Evolutionary conservation across 345 rosid genomes (phyloP), one percentile per base, ranked within the genome.

Genomic region (Bretschneidera sinensis): DNA sequence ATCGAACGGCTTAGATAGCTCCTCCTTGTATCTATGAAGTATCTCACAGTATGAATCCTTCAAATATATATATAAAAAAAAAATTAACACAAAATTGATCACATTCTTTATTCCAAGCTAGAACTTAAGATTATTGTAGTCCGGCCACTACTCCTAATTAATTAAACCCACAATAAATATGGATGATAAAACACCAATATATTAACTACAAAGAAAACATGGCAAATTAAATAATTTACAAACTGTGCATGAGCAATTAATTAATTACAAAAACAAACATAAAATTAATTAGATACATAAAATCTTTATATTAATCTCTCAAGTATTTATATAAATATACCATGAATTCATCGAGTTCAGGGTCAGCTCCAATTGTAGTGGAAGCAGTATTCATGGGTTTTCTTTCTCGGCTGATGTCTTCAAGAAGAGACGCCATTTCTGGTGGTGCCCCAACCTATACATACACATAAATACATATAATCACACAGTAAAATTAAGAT

Each of bases 311-410:
- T 17, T 19, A 8, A 52, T n/a, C n/a, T n/a, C n/a, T n/a, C n/a
- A n/a, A 21, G 17, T 31, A 11, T 14, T 5, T 9, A n/a, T 6
- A n/a, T n/a, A n/a, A n/a, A n/a, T n/a, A n/a, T n/a, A 85, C 92
- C 92, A 85, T 85, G 80, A 85, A 85, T 47, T 78, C 74, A 23
- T 85, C 92, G 0, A 85, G 85, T 64, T 77, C 85, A n/a, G 85
- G 92, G 65, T 85, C 88, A 53, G 69, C 76, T 72, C 88, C 88
- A 11, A 76, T 67, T 48, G 73, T 66, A 61, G 60, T 48, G 65
- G 66, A 56, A 34, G 57, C 25, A 15, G n/a, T n/a, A n/a, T 16
- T 48, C 24, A 64, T 67, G 16, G 59, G 31, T 65, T 35, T 66
- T 55, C 63, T 81, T 24, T 69, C 74, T 57, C 71, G 70, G 58